phyloP scores from a whole-genome alignment of 2,329 filamentous ascomycete genomes.

The Monosporascus sp. region DNA sequence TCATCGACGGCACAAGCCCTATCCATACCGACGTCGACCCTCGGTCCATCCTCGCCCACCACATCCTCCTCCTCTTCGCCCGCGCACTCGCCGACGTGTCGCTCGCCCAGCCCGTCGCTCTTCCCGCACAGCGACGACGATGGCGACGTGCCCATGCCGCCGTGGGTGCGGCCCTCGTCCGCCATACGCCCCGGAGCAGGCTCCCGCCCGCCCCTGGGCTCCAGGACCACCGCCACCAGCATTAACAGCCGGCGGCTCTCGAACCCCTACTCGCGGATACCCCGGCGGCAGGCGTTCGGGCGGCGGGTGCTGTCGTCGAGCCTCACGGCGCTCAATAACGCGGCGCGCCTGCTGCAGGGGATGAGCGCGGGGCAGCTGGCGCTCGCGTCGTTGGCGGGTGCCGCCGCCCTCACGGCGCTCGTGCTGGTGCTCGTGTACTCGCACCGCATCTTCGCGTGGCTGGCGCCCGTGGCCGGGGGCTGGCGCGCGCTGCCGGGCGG shows the following conservation, averaged over 20 bases:
- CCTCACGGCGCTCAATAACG: conserved; percentile 36
- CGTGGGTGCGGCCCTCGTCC: background rate
- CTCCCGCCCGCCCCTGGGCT: too few species aligned
- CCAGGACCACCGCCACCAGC: conserved; percentile 8
- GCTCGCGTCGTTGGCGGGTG: conserved; percentile 45
- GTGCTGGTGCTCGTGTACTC: conserved; percentile 74
- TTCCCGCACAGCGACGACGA: conserved; percentile 14
- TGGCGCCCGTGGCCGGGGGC: conserved; percentile 66
- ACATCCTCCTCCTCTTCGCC: conserved; percentile 21
- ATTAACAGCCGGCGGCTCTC: conserved; percentile 34
- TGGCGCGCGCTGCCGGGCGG: conserved; percentile 73
- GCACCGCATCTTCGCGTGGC: conserved; percentile 69
- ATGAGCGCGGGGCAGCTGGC: conserved; percentile 59
- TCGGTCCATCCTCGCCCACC: conserved; percentile 17
- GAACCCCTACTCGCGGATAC: conserved; percentile 31
- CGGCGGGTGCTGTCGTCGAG: conserved; percentile 38
- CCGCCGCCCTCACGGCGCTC: conserved; percentile 49
- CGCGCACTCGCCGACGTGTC: conserved; percentile 23
- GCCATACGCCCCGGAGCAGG: background rate
- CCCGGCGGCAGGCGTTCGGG: conserved; percentile 20
- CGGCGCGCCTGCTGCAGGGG: conserved; percentile 45
- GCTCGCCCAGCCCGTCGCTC: conserved; percentile 22
- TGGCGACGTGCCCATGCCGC: conserved; percentile 2
- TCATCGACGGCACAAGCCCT: conserved; percentile 44
- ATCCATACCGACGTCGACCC: conserved; percentile 35